phyloP scores from a whole-genome alignment of 2,329 filamentous ascomycete species.

The Aspergillaceae sp. region DNA sequence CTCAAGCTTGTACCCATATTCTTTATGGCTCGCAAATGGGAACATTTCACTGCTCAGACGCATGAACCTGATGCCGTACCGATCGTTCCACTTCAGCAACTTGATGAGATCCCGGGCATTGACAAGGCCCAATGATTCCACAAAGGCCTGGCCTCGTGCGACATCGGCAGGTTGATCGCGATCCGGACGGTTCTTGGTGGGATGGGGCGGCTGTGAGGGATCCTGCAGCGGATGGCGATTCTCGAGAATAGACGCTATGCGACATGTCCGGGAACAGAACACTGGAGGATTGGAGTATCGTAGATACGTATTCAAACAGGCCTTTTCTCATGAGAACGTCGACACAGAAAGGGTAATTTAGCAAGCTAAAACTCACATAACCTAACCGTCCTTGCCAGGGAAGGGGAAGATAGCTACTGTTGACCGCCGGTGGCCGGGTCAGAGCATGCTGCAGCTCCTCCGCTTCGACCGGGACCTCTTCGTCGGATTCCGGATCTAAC shows the following conservation, averaged over 20 bases:
- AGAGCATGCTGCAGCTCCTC: conserved; percentile 52
- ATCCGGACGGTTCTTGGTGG: conserved; percentile 79
- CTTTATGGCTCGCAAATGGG: conserved; percentile 81
- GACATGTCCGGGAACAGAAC: conserved; percentile 84
- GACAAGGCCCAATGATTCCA: conserved; percentile 67
- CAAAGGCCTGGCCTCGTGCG: conserved; percentile 59
- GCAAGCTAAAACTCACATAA: conserved; percentile 57
- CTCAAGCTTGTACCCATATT: conserved; percentile 76
- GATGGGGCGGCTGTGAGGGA: conserved; percentile 65
- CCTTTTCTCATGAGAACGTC: conserved; percentile 38
- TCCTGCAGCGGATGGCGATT: conserved; percentile 75
- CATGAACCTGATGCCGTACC: conserved; percentile 86
- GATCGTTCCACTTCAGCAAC: conserved; percentile 86
- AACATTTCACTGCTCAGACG: conserved; percentile 94
- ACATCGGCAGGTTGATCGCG: conserved; percentile 59
- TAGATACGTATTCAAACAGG: conserved; percentile 87
- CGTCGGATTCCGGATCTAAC: conserved; percentile 48
- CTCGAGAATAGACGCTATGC: conserved; percentile 81
- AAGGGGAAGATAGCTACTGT: conserved; percentile 73
- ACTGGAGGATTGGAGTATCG: conserved; percentile 72
- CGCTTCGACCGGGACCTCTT: conserved; percentile 43
- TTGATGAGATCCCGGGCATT: conserved; percentile 79
- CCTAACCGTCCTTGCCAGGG: conserved; percentile 86
- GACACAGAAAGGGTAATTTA: neutral
- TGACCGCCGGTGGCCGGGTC: conserved; percentile 63